Conservation (phyloP, 352 stramenopile genomes). For the Phytophthora crassamura region DNA sequence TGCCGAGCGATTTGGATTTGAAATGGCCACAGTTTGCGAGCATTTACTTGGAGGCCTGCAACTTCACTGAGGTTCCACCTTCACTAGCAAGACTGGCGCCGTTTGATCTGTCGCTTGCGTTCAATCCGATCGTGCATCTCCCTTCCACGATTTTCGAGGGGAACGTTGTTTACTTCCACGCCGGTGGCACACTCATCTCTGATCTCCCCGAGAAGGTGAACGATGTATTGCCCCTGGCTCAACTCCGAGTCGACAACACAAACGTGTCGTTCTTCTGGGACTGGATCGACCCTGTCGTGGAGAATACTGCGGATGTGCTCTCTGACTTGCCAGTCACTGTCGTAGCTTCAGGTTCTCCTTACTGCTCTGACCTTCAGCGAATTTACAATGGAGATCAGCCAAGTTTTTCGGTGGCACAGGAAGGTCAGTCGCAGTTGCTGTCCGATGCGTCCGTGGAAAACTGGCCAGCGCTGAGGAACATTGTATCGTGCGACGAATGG, state of each 20-base stretch:
- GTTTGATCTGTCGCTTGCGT: background rate
- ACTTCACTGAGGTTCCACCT: slow-evolving; percentile 1
- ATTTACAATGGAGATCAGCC: background rate
- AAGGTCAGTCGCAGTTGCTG: background rate
- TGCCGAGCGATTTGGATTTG: slow-evolving; percentile 35
- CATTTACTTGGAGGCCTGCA: slow-evolving; percentile 1
- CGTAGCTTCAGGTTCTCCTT: background rate
- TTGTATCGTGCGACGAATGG: background rate
- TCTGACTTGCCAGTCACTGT: background rate
- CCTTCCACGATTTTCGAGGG: background rate
- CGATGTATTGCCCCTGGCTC: background rate
- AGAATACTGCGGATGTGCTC: background rate
- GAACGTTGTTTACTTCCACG: background rate
- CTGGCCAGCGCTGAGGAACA: background rate
- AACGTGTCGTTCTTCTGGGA: slow-evolving; percentile 4
- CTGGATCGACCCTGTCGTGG: background rate
- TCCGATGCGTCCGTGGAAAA: background rate
- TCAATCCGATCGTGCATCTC: background rate
- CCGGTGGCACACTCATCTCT: background rate
- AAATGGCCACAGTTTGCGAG: slow-evolving; percentile 24
- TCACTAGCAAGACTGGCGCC: slow-evolving; percentile 1
- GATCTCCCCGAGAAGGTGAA: background rate
- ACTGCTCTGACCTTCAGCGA: background rate
- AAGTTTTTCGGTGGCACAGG: background rate
- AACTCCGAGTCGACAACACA: background rate